Base-by-base conservation (phyloP, 2,329 filamentous ascomycete species). In the Bipolaris oryzae region DNA sequence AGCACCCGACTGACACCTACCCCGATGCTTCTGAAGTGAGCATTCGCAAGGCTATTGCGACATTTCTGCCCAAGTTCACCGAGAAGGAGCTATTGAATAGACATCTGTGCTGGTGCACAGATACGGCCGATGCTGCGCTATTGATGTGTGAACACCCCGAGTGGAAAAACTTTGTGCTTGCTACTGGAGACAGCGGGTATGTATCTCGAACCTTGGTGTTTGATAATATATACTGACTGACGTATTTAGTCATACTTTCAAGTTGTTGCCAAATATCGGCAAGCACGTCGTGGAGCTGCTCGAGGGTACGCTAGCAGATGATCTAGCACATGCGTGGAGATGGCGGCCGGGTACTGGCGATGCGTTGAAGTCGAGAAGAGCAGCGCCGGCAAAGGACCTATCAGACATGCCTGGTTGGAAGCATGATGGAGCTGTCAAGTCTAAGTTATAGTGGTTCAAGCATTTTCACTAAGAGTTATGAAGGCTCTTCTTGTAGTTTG, bases 121-220 rank as follows among this genome's bases (percentile, higher is more conserved):
- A 85, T 51, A 87, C 85, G 2, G 83, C 85, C 1, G 84, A 83
- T 47, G 84, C 88, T 67, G 84, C 88, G 63, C 84, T 87, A 60
- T 76, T 89, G 57, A 84, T 89, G 59, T 81, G 82, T 11, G 73
- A 72, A 47, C 79, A 84, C 68, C 81, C 84, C 5, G 70, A 77
- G 10, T 80, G 79, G 76, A 80, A 77, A 61, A 80, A 81, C 53
- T 76, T 81, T 46, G 71, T 80, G 18, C 58, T 81, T n/a, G 78
- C 79, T 0, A 80, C 78, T 0, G 79, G 79, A 0, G 79, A 81
- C 31, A 81, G 79, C 61, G 79, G 79, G 78, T 79, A 64, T 66
- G 77, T 38, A 28, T 44, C 9, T 13, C n/a, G 20, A 13, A 15
- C 16, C 72, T 28, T 10, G 10, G 25, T 43, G 13, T 2, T 16